A percentile compares a stretch with the other conserved stretches of the same genome.
These are phyloP conservation scores for Diaporthe velutina DNA, from an alignment of 2,329 filamentous ascomycete genomes.

Conservation along the genomic window DNA sequence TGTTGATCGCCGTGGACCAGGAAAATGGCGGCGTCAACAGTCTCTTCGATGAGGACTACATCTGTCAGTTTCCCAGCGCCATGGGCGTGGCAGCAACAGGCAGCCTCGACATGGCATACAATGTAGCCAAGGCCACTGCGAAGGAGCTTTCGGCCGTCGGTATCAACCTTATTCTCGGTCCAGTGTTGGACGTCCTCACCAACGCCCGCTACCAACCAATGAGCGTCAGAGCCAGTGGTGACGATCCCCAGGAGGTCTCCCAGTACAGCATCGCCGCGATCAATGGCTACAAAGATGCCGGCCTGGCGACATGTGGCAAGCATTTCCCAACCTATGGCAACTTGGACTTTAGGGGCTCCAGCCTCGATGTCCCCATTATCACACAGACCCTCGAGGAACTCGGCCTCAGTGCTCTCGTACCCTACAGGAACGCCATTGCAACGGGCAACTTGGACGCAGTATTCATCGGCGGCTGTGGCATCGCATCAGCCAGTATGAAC, in stretches of 20 bases:
- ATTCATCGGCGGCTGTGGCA: conserved; percentile 95
- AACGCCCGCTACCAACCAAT: conserved; percentile 93
- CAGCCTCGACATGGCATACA: conserved; percentile 85
- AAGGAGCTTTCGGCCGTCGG: conserved; percentile 93
- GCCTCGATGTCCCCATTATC: conserved; percentile 92
- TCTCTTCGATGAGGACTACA: conserved; percentile 94
- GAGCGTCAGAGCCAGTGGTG: conserved; percentile 89
- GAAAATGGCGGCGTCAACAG: conserved; percentile 99
- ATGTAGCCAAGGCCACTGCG: conserved; percentile 92
- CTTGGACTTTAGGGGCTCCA: conserved; percentile 91
- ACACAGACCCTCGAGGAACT: conserved; percentile 94
- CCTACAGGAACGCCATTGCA: conserved; percentile 89
- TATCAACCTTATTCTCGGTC: conserved; percentile 95
- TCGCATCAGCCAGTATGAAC: conserved; percentile 91
- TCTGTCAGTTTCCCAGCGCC: conserved; percentile 95
- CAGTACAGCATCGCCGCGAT: conserved; percentile 92
- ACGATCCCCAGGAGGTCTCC: conserved; percentile 95
- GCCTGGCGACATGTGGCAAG: conserved; percentile 90
- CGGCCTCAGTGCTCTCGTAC: conserved; percentile 90
- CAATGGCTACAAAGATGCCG: conserved; percentile 92
- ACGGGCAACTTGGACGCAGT: conserved; percentile 88
- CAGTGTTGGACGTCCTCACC: conserved; percentile 92
- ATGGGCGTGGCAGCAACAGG: conserved; percentile 98
- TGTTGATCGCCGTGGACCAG: conserved; percentile 93
- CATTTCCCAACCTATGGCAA: conserved; percentile 98